A percentile compares a stretch with the other conserved stretches of the same genome.
These are phyloP conservation scores for Zelopaecilomyces penicillatus DNA, from an alignment of 2,329 filamentous ascomycete genomes.

Conservation along the genomic window DNA sequence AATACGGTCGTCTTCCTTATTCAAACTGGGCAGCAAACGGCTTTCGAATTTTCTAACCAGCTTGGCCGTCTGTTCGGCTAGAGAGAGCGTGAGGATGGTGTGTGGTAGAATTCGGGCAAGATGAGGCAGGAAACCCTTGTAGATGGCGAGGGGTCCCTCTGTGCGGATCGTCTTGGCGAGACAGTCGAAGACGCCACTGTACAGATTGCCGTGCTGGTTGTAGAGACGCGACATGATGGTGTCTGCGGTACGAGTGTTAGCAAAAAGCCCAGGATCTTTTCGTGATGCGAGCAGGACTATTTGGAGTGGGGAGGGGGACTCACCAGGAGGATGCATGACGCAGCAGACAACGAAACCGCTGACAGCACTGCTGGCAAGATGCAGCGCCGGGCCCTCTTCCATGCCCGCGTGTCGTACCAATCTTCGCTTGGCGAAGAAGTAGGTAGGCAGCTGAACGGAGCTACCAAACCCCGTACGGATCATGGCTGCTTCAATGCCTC, in stretches of 20 bases:
- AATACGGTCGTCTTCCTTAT: constrained; percentile 15
- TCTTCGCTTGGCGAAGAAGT: constrained; percentile 92
- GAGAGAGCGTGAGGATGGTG: constrained; percentile 83
- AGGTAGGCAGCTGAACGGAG: constrained; percentile 92
- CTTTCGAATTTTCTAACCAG: constrained; percentile 71
- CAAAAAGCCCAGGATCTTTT: not conserved
- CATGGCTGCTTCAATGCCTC: constrained; percentile 89
- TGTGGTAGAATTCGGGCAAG: constrained; percentile 89
- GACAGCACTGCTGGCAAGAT: constrained; percentile 77
- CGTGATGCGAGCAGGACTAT: not conserved
- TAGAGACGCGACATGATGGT: constrained; percentile 99
- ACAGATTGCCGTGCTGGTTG: constrained; percentile 98
- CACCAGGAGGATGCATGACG: constrained; percentile 94
- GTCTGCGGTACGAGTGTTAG: constrained; percentile 40
- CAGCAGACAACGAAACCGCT: constrained; percentile 96
- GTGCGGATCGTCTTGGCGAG: constrained; percentile 82
- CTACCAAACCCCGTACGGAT: constrained; percentile 92
- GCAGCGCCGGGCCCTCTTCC: constrained; percentile 82
- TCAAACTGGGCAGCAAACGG: constrained; percentile 38
- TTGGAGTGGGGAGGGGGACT: constrained; percentile 19
- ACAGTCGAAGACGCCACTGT: constrained; percentile 87
- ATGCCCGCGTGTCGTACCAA: constrained; percentile 76
- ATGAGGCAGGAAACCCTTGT: constrained; percentile 96
- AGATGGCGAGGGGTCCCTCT: constrained; percentile 85
- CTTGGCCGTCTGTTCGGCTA: constrained; percentile 97